Evolutionary conservation across 2,329 filamentous ascomycete species (phyloP).

Genomic region (Penicillium sp.): DNA sequence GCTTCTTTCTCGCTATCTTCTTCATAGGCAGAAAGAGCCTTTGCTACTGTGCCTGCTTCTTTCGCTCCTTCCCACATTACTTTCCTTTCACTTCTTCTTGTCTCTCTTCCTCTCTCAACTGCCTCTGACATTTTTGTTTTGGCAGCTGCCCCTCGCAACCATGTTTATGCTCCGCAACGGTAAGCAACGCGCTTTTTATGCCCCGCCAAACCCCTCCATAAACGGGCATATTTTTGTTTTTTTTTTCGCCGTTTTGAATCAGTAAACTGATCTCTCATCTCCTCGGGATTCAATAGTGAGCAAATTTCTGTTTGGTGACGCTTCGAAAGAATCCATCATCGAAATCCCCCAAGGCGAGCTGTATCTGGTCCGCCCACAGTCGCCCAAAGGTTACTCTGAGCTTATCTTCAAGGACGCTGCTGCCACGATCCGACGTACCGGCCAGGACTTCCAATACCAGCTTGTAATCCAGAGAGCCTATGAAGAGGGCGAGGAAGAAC

Average conservation of each 20-base stretch:
- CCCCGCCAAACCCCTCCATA: conserved; percentile 27
- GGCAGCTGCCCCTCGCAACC: conserved; percentile 32
- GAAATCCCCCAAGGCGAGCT: conserved; percentile 95
- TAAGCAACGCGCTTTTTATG: conserved; percentile 38
- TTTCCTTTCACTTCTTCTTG: conserved; percentile 4
- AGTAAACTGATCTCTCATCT: conserved; percentile 5
- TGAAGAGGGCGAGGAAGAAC: conserved; percentile 94
- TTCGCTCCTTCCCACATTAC: conserved; percentile 1
- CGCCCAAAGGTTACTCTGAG: conserved; percentile 96
- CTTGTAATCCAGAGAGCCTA: conserved; percentile 94
- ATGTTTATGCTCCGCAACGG: conserved; percentile 60
- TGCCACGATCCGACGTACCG: conserved; percentile 85
- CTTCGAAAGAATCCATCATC: conserved; percentile 86
- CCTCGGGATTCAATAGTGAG: conserved; percentile 58
- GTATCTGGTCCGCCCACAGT: conserved; percentile 91
- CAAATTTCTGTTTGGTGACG: conserved; percentile 88
- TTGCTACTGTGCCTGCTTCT: background rate
- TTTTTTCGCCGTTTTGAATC: background rate
- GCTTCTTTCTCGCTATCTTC: background rate
- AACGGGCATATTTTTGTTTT: background rate
- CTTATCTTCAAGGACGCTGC: conserved; percentile 98
- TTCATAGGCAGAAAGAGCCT: conserved; percentile 5
- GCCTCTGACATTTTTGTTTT: conserved; percentile 12
- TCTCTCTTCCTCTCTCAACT: background rate
- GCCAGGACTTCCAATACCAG: conserved; percentile 95